Conservation (phyloP, 2,329 filamentous ascomycete genomes). For the Sordariomycetes sp. region DNA sequence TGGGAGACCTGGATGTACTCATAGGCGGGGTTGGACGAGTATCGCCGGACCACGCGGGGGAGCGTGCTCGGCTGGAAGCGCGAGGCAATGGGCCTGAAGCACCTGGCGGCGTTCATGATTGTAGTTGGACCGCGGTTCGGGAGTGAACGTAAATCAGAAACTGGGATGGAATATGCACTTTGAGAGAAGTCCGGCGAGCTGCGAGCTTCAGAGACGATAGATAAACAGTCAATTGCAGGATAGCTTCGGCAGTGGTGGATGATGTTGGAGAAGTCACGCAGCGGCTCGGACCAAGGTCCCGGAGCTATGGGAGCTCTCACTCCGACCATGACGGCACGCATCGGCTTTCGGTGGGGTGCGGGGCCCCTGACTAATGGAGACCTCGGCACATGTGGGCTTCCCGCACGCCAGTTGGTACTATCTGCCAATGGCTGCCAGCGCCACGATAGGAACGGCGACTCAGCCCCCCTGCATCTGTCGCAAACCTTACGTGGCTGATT, state of each 20-base stretch:
- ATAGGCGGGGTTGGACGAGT: constrained; percentile 44
- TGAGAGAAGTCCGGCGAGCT: not conserved
- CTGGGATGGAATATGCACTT: not conserved
- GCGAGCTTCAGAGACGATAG: not conserved
- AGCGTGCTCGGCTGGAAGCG: constrained; percentile 44
- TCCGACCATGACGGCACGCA: not conserved
- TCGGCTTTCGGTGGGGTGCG: constrained; percentile 1
- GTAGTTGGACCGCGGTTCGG: not conserved
- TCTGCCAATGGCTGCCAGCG: not conserved
- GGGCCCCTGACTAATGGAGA: not conserved
- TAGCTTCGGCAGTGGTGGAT: not conserved
- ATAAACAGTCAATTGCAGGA: not conserved
- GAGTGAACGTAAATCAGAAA: not conserved
- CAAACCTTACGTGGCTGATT: constrained; percentile 11
- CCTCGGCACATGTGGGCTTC: not conserved
- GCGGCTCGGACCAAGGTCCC: not conserved
- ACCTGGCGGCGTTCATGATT: constrained; percentile 3
- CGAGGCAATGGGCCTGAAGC: constrained; percentile 15
- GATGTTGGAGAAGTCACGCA: not conserved
- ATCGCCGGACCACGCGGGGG: constrained; percentile 38
- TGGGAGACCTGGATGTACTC: constrained; percentile 72
- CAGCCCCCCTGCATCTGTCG: not conserved
- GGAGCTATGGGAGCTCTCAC: not conserved
- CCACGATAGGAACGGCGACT: not conserved
- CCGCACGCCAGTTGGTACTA: not conserved